phyloP scores from a whole-genome alignment of 257 asterid species.

The Eustoma russellianum region DNA sequence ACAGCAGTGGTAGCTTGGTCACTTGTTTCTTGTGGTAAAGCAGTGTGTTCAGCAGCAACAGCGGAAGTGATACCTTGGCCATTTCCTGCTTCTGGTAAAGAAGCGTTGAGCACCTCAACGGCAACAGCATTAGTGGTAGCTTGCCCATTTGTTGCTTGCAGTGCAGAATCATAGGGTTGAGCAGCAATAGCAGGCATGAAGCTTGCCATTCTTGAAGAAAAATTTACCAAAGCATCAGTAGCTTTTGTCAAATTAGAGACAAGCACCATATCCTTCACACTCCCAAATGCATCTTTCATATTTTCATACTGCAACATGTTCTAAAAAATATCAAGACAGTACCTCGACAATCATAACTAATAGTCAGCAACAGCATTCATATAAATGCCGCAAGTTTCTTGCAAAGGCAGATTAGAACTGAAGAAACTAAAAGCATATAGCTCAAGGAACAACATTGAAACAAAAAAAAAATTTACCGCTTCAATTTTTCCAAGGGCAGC shows the following conservation, averaged over 20 bases:
- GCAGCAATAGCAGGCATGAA: neutral
- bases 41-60: too few relatives aligned
- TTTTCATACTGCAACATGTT: slow-evolving; percentile 27
- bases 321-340: neutral
- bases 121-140: too few relatives aligned
- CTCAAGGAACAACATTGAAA: neutral
- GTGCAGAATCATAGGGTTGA: neutral
- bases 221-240: slow-evolving; percentile 5
- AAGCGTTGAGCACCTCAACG: too few relatives aligned
- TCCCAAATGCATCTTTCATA: slow-evolving; percentile 17
- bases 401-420: neutral
- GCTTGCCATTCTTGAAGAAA: slow-evolving; percentile 5
- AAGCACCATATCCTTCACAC: slow-evolving; percentile 15
- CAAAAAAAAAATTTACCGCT: slow-evolving; percentile 13
- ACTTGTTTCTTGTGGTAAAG: too few relatives aligned
- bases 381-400: neutral
- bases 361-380: neutral
- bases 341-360: neutral
- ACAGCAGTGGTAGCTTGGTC: too few relatives aligned
- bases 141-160: too few relatives aligned
- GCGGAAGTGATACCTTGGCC: too few relatives aligned
- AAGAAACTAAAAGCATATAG: neutral
- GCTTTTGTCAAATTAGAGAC: slow-evolving; percentile 13
- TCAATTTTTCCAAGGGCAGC: slow-evolving; percentile 18
- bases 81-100: too few relatives aligned